Evolutionary conservation across 106 monocot species (phyloP).

Genomic region (Acanthochlamys bracteata): DNA sequence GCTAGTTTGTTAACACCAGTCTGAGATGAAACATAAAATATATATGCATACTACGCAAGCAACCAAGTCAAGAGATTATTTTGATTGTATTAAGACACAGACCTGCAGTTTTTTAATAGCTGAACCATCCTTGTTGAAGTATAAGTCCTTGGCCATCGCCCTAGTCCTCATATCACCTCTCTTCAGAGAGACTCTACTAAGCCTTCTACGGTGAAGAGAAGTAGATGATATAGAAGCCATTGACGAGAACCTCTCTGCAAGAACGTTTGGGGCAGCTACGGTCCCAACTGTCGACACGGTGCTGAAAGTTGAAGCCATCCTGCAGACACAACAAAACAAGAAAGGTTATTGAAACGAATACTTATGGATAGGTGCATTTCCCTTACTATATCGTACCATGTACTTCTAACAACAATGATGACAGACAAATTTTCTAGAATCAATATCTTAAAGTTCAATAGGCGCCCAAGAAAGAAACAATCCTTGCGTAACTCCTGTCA

Average conservation of each 20-base stretch:
- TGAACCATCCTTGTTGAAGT: conserved; percentile 42
- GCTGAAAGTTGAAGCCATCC: conserved; percentile 24
- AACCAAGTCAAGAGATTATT: background rate
- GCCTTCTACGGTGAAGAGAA: conserved; percentile 16
- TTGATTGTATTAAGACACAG: background rate
- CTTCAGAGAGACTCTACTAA: conserved; percentile 8
- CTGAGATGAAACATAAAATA: conserved; percentile 26
- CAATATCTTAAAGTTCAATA: no score
- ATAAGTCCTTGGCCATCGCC: conserved; percentile 43
- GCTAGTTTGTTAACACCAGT: conserved; percentile 95
- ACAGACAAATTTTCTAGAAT: no score
- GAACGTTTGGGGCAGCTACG: conserved; percentile 11
- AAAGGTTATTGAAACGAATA: no score
- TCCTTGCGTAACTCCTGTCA: no score
- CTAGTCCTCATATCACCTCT: conserved; percentile 6
- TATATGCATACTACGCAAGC: background rate
- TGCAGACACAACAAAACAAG: background rate
- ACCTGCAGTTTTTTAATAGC: conserved; percentile 32
- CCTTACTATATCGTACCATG: no score
- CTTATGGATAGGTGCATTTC: no score
- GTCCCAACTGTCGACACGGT: conserved; percentile 16
- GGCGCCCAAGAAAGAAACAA: no score
- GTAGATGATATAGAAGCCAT: conserved; percentile 25
- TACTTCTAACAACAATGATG: no score
- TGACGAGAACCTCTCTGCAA: conserved; percentile 24